Evolutionary conservation across 495 filamentous ascomycete species (phyloP), one percentile per base, ranked within the genome.

Genomic region (Aspergillus sclerotiicarbonarius): DNA sequence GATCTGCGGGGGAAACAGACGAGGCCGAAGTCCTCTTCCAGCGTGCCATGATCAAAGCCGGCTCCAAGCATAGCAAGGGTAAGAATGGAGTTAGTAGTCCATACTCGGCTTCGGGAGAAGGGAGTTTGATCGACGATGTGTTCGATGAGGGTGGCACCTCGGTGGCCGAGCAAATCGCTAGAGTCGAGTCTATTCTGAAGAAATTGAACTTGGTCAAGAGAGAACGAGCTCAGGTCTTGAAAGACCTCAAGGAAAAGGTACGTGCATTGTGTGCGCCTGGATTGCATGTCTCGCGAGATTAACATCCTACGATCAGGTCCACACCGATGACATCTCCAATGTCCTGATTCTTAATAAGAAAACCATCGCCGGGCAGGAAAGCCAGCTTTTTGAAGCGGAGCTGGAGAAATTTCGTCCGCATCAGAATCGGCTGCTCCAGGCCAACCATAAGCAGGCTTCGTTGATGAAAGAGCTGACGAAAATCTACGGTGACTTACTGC

Each of bases 321-420:
- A 94, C 73, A 89, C 86, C 64, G 95, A 98, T 64, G 95, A 98
- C 66, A 98, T 98, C 60, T 96, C 93, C 12, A 92, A 95, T 65
- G 91, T 98, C 21, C 75, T 98, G 62, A 98, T 98, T 48, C 79
- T 98, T 37, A 98, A 98, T 79, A 96, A 97, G 67, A 97, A 97
- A 67, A 86, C 91, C 2, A 90, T 97, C 60, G 79, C 90, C 32
- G 76, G 76, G 25, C 91, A 91, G 65, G 94, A 98, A 67, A 87
- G 78, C 30, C 89, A 93, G 65, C 83, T 98, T 12, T 98, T 98
- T 71, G 88, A 96, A 62, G 84, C 88, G 5, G 92, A 98, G 71
- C 82, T 98, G 9, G 95, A 97, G 70, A 98, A 98, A 70, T 98
- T 96, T 74, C 82, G 91, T 46, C 92, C 91, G 13, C 90, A 97